Base-by-base conservation (phyloP, 352 stramenopile genomes). In the Globisporangium splendens region DNA sequence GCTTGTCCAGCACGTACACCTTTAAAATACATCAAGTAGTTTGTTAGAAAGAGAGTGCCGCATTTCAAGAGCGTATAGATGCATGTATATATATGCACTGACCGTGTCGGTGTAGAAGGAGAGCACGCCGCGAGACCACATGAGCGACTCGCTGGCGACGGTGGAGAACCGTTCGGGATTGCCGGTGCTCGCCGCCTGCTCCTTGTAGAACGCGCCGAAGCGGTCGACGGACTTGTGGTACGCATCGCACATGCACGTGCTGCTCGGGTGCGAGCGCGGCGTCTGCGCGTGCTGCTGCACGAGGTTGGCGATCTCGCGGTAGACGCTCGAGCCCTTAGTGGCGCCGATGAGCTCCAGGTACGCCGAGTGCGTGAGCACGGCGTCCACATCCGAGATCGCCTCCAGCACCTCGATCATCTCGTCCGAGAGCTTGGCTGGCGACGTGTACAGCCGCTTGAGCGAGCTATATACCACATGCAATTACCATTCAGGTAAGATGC, bases 31-130 rank as follows among this genome's bases (percentile, higher is more conserved):
- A 39, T 15, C 3, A 35, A 31, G 15, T 7, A 31, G 28, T 35
- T 6, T 6, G 28, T 35, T 35, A 35, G 24, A 31, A 5, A 31
- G 24, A 31, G 24, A 31, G 24, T 6, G 24, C 24, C 79, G 73
- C 64, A 92, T 94, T 64, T 94, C 82, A 44, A 94, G 65, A 17
- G 83, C 65, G 61, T 89, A 94, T 22, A 92, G 59, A 65, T 88
- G 52, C 4, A 24, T 7, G 14, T 21, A 41, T 17, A 15, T 42
- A 28, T 18, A 56, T 17, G 35, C 18, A 50, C 65, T 38, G 63
- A 86, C 73, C 21, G 83, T 91, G 60, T 94, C 85, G 1, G 79
- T 86, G 60, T 89, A 94, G 63, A 89, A 94, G 3, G 83, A 85
- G 3, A 94, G 56, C 8, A 89, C 75, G n/a, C 76, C 71, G 3